Evolutionary conservation across 2,329 filamentous ascomycete genomes (phyloP).

Genomic region (Fonsecaea pedrosoi): DNA sequence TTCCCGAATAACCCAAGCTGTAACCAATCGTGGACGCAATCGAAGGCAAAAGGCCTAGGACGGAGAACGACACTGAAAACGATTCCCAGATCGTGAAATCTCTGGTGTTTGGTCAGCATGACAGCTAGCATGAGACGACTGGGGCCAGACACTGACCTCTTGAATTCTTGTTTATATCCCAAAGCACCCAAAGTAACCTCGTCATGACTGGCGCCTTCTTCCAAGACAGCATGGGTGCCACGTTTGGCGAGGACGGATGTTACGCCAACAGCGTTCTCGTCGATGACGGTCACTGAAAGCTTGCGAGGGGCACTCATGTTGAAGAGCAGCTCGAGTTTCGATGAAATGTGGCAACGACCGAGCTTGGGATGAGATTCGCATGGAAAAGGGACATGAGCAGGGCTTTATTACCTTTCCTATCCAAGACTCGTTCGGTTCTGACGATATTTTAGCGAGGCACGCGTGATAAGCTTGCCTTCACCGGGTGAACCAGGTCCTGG

Average conservation of each 20-base stretch:
- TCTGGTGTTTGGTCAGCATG: slow-evolving; percentile 27
- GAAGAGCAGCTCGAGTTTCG: neutral
- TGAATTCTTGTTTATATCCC: slow-evolving; percentile 48
- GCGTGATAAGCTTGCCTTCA: slow-evolving; percentile 11
- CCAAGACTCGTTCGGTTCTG: neutral
- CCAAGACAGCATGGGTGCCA: slow-evolving; percentile 35
- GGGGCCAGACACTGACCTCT: slow-evolving; percentile 25
- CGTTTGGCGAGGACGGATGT: slow-evolving; percentile 36
- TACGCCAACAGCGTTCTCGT: slow-evolving; percentile 33
- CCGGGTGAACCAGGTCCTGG: neutral
- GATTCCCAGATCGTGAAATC: slow-evolving; percentile 45
- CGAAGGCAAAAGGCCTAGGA: slow-evolving; percentile 48
- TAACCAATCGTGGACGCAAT: slow-evolving; percentile 49
- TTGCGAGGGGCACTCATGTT: slow-evolving; percentile 24
- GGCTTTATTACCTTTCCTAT: slow-evolving; percentile 8
- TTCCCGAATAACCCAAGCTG: slow-evolving; percentile 46
- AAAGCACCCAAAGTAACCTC: slow-evolving; percentile 52
- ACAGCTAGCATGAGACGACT: neutral
- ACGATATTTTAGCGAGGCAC: neutral
- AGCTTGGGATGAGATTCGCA: neutral
- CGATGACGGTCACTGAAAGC: slow-evolving; percentile 29
- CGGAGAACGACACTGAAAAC: slow-evolving; percentile 48
- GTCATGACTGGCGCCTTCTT: slow-evolving; percentile 45
- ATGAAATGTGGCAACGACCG: neutral
- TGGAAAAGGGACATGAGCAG: neutral